phyloP scores from a whole-genome alignment of 1,284 basidiomycete genomes.

The Rhodotorula sp. region DNA sequence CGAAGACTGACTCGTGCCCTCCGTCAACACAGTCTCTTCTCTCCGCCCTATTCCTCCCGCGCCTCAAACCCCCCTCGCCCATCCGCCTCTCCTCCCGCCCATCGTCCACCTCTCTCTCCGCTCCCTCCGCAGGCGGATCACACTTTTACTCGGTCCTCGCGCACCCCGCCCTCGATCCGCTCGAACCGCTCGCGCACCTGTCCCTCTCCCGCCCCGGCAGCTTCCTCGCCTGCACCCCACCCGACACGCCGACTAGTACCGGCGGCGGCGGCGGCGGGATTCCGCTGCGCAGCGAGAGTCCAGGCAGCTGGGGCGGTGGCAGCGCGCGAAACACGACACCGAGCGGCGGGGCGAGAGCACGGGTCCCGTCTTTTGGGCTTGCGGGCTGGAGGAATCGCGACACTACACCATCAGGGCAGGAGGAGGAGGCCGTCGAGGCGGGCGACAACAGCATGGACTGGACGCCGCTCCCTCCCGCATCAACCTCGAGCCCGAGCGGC shows the following conservation, averaged over 20 bases:
- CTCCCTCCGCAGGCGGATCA: constrained; percentile 22
- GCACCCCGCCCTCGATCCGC: constrained; percentile 39
- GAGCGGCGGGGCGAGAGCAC: too few relatives aligned
- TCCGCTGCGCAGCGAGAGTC: neutral
- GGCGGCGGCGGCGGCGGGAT: neutral
- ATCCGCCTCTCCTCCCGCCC: constrained; percentile 9
- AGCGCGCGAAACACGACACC: too few relatives aligned
- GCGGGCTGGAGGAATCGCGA: too few relatives aligned
- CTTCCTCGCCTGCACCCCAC: neutral
- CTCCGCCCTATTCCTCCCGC: neutral
- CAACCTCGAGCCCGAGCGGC: neutral
- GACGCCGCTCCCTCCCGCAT: constrained; percentile 9
- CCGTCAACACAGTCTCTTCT: neutral
- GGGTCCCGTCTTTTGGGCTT: too few relatives aligned
- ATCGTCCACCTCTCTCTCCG: neutral
- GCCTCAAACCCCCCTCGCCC: neutral
- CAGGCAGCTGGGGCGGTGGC: neutral
- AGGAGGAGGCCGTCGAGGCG: constrained; percentile 22
- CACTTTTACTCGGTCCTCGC: constrained; percentile 12
- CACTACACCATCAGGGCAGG: neutral
- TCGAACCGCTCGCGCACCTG: constrained; percentile 29
- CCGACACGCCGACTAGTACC: neutral
- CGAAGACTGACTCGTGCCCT: neutral
- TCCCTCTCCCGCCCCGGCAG: constrained; percentile 4
- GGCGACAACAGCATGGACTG: constrained; percentile 32